Evolutionary conservation across 805 yeast genomes (phyloP).

Genomic region (Huiozyma naganishii): DNA sequence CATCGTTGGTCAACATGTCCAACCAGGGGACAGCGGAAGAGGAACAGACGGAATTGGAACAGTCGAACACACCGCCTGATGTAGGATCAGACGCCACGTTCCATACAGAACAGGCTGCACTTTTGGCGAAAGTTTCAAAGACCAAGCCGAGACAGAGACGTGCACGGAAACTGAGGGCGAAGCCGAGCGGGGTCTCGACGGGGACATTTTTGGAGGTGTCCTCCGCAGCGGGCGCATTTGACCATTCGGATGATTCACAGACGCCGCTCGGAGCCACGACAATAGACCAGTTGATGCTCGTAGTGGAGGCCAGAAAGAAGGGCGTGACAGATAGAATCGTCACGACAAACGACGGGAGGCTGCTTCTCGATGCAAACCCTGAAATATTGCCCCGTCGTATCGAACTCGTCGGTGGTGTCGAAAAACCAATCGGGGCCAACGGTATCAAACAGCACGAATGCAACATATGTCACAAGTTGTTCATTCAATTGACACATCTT

Average conservation of each 20-base stretch:
- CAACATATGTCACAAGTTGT: slow-evolving; percentile 65
- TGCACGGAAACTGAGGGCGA: neutral
- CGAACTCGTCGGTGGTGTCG: slow-evolving; percentile 73
- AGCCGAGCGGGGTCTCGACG: too few relatives aligned
- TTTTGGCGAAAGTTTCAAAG: too few relatives aligned
- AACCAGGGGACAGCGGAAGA: neutral
- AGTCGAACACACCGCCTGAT: too few relatives aligned
- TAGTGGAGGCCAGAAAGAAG: slow-evolving; percentile 78
- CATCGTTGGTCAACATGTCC: slow-evolving; percentile 3
- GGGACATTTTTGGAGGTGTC: slow-evolving; percentile 8
- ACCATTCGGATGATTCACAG: neutral
- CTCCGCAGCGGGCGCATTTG: slow-evolving; percentile 7
- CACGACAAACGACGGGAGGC: slow-evolving; percentile 60
- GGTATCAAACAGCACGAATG: slow-evolving; percentile 52
- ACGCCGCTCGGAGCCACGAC: slow-evolving; percentile 69
- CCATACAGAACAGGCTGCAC: too few relatives aligned
- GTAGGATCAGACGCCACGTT: too few relatives aligned
- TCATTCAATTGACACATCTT: slow-evolving; percentile 79
- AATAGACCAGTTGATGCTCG: slow-evolving; percentile 83
- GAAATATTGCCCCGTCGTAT: slow-evolving; percentile 47
- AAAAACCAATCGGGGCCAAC: slow-evolving; percentile 38
- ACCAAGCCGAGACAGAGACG: neutral
- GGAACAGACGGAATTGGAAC: too few relatives aligned
- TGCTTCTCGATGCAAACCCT: slow-evolving; percentile 40
- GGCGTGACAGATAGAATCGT: slow-evolving; percentile 54